Percentiles rank a stretch among this genome's conserved stretches.
Conservation (phyloP, 371 early-diverging fungal species). For the Syncephalastrum contaminatum region DNA sequence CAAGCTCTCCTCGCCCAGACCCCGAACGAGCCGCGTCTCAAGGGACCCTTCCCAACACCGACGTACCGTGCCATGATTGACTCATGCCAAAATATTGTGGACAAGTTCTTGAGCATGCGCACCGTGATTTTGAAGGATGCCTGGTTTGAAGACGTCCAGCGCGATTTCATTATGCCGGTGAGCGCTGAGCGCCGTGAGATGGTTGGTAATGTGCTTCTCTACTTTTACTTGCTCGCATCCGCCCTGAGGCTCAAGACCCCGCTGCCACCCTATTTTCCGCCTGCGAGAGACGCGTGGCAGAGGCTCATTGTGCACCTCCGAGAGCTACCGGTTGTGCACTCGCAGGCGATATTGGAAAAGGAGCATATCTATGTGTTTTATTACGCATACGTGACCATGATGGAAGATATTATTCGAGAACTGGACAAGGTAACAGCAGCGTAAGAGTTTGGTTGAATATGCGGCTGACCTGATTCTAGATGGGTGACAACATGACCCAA, state of each 20-base stretch:
- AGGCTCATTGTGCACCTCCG: conserved; percentile 45
- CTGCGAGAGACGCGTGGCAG: conserved; percentile 54
- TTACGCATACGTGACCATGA: conserved; percentile 76
- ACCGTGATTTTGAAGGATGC: conserved; percentile 63
- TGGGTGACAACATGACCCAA: conserved; percentile 41
- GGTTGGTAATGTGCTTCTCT: conserved; percentile 71
- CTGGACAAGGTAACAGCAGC: conserved; percentile 53
- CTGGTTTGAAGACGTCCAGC: conserved; percentile 54
- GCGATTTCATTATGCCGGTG: conserved; percentile 58
- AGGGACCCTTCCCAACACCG: conserved; percentile 74
- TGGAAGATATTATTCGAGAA: conserved; percentile 82
- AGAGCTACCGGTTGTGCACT: conserved; percentile 48
- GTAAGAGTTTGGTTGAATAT: not conserved
- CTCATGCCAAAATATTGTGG: conserved; percentile 74
- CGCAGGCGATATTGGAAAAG: conserved; percentile 44
- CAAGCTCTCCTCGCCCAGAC: conserved; percentile 66
- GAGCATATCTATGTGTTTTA: conserved; percentile 73
- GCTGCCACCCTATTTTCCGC: conserved; percentile 81
- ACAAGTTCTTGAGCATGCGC: conserved; percentile 71
- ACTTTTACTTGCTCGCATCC: conserved; percentile 79
- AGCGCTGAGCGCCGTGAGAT: conserved; percentile 62
- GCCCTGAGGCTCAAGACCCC: conserved; percentile 80
- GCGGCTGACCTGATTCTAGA: conserved; percentile 14
- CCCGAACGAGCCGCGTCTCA: conserved; percentile 81
- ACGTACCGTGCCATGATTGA: conserved; percentile 67